Percentiles rank a stretch among this genome's conserved stretches.
These are phyloP conservation scores for Telfairia occidentalis DNA, from an alignment of 331 rosid genomes.

Conservation along the genomic window DNA sequence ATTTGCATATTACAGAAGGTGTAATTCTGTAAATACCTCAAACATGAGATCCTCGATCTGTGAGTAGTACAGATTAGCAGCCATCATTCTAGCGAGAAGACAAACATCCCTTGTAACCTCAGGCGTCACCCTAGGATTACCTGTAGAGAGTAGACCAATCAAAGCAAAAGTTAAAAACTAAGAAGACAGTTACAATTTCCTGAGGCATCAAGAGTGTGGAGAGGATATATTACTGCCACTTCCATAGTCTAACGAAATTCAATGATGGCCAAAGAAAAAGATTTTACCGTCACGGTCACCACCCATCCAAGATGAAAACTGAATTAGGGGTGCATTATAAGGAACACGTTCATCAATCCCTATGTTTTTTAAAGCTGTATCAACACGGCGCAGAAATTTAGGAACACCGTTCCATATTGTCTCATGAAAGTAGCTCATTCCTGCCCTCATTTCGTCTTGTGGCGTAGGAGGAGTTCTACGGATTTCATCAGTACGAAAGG, in stretches of 20 bases:
- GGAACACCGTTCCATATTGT: slow-evolving; percentile 94
- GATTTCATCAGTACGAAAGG: slow-evolving; percentile 88
- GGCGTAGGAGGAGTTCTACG: slow-evolving; percentile 84
- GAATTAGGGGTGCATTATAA: slow-evolving; percentile 82
- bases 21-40: slow-evolving; percentile 69
- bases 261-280: not conserved
- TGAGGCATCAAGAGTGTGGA: not conserved
- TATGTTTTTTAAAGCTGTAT: slow-evolving; percentile 75
- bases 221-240: not conserved
- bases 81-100: slow-evolving; percentile 98
- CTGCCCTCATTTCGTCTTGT: slow-evolving; percentile 97
- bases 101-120: slow-evolving; percentile 98
- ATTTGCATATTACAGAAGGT: not conserved
- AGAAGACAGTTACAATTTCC: not conserved
- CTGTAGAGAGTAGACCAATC: slow-evolving; percentile 41
- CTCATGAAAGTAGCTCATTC: slow-evolving; percentile 95
- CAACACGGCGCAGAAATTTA: slow-evolving; percentile 73
- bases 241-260: not conserved
- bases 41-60: slow-evolving; percentile 98
- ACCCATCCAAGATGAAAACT: slow-evolving; percentile 96
- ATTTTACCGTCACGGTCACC: slow-evolving; percentile 84
- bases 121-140: slow-evolving; percentile 97
- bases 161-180: slow-evolving; percentile 12
- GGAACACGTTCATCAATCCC: slow-evolving; percentile 83
- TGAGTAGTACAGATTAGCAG: slow-evolving; percentile 87